phyloP scores from a whole-genome alignment of 108 stramenopile species.

The Stephanodiscus minutulus region DNA sequence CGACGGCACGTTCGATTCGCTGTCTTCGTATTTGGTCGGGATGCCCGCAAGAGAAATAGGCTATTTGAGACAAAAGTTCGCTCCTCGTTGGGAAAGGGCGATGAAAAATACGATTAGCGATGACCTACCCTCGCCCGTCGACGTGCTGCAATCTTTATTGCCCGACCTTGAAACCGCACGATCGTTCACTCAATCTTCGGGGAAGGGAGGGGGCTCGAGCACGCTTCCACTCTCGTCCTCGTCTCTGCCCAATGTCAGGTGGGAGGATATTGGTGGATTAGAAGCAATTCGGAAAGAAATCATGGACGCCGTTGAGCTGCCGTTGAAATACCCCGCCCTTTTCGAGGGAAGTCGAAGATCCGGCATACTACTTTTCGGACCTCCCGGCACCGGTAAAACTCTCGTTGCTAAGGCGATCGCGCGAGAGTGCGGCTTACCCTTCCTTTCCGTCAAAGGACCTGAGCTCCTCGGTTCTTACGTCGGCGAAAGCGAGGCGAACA shows the following conservation, averaged over 20 bases:
- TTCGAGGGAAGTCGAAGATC: slow-evolving; percentile 83
- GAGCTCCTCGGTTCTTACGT: slow-evolving; percentile 96
- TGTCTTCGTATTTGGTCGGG: slow-evolving; percentile 24
- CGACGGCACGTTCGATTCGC: slow-evolving; percentile 42
- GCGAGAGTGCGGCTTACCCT: slow-evolving; percentile 94
- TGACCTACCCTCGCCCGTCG: slow-evolving; percentile 17
- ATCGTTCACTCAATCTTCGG: slow-evolving; percentile 20
- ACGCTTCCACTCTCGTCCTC: slow-evolving; percentile 46
- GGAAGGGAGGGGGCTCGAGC: slow-evolving; percentile 30
- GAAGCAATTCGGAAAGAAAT: slow-evolving; percentile 94
- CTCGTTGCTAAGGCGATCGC: slow-evolving; percentile 99
- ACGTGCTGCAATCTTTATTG: slow-evolving; percentile 30
- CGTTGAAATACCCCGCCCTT: slow-evolving; percentile 93
- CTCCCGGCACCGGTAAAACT: slow-evolving; percentile 93
- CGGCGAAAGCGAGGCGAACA: slow-evolving; percentile 96
- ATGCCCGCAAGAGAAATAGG: slow-evolving; percentile 29
- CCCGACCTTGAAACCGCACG: slow-evolving; percentile 26
- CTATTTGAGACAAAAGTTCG: slow-evolving; percentile 44
- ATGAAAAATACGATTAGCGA: slow-evolving; percentile 9
- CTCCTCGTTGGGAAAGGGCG: slow-evolving; percentile 17
- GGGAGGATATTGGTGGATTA: slow-evolving; percentile 97
- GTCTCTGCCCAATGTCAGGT: slow-evolving; percentile 73
- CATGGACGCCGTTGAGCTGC: slow-evolving; percentile 97
- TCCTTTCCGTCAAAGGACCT: slow-evolving; percentile 94
- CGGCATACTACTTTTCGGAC: slow-evolving; percentile 90